Evolutionary conservation across 345 rosid species (phyloP).

Genomic region (Lepidium didymum): DNA sequence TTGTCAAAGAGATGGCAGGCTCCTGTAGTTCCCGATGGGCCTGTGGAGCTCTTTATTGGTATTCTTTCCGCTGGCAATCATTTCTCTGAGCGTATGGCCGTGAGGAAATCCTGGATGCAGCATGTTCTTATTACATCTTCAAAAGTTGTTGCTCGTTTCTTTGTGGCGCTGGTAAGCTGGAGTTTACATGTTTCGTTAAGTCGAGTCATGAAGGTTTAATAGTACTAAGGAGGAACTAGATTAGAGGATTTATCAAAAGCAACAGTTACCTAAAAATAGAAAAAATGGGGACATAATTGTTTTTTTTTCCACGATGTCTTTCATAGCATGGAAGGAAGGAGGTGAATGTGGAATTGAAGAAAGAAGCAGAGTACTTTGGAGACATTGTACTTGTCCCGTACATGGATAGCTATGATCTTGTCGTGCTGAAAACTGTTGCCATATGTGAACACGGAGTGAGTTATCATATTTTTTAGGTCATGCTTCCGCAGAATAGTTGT

Average conservation of each 20-base stretch:
- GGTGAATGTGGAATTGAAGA: constrained; percentile 81
- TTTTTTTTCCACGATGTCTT: not conserved
- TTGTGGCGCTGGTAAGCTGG: constrained; percentile 72
- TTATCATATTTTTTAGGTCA: constrained; percentile 9
- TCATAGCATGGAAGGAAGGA: constrained; percentile 78
- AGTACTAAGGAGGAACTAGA: not conserved
- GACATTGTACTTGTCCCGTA: constrained; percentile 87
- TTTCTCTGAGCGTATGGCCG: constrained; percentile 94
- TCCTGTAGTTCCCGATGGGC: constrained; percentile 48
- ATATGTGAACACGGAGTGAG: constrained; percentile 95
- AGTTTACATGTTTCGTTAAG: not conserved
- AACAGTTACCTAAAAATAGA: not conserved
- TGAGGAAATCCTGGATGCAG: constrained; percentile 95
- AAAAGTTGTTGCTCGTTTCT: constrained; percentile 85
- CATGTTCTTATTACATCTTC: constrained; percentile 73
- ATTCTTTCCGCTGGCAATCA: constrained; percentile 94
- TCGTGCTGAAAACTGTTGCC: constrained; percentile 89
- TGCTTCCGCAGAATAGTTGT: not conserved
- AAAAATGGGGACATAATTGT: not conserved
- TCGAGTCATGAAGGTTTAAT: not conserved
- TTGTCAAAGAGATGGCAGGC: constrained; percentile 76
- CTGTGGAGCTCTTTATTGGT: constrained; percentile 76
- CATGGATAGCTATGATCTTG: constrained; percentile 95
- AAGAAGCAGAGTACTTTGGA: constrained; percentile 92
- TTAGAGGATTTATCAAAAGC: not conserved